Evolutionary conservation across 139 green algal genomes (phyloP).

Genomic region (Ettlia oleoabundans): DNA sequence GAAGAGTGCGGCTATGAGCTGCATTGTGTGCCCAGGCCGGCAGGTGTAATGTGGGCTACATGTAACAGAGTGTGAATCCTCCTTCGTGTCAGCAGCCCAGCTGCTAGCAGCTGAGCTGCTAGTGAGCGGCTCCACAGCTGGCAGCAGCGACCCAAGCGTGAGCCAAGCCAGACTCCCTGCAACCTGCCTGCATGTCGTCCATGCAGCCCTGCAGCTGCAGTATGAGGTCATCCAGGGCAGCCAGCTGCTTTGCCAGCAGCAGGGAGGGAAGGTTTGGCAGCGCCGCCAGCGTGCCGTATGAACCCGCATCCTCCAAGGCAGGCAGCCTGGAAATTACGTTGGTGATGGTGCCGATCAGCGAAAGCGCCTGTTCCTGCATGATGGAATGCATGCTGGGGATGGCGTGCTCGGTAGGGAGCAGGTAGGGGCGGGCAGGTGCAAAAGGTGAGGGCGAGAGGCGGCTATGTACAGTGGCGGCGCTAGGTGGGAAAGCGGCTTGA

Average conservation of each 20-base stretch:
- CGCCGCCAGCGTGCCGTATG: conserved; percentile 16
- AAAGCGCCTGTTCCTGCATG: conserved; percentile 23
- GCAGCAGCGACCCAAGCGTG: no score
- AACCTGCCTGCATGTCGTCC: conserved; percentile 8
- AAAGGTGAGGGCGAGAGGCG: neutral
- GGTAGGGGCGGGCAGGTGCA: no score
- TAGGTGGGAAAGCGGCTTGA: neutral
- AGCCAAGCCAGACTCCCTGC: no score
- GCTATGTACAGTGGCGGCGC: neutral
- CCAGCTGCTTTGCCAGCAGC: conserved; percentile 45
- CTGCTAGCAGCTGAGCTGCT: neutral
- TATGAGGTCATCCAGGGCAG: conserved; percentile 27
- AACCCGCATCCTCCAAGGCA: conserved; percentile 22
- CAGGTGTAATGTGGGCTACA: no score
- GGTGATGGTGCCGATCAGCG: conserved; percentile 28
- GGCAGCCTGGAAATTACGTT: conserved; percentile 32
- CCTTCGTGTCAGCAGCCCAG: no score
- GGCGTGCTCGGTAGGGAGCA: neutral
- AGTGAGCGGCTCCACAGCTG: neutral
- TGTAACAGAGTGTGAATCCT: no score
- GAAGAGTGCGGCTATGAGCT: no score
- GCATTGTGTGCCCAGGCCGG: no score
- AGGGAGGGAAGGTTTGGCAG: conserved; percentile 13
- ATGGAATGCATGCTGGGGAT: neutral
- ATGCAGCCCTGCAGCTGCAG: conserved; percentile 27